Conservation (phyloP, 2,329 filamentous ascomycete species). For the Albophoma yamanashiensis region DNA sequence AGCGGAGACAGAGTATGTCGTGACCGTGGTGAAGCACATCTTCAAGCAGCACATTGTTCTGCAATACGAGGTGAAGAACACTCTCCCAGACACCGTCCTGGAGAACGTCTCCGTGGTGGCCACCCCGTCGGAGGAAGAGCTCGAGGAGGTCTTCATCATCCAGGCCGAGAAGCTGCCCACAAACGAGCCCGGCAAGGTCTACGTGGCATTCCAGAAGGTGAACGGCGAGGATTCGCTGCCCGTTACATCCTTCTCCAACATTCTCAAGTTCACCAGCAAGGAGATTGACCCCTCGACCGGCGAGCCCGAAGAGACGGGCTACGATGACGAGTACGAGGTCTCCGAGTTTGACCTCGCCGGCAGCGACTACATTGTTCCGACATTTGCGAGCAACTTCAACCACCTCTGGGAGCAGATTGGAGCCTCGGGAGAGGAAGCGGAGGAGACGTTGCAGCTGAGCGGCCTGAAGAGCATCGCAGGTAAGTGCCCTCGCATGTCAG, state of each 20-base stretch:
- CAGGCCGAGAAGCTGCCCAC: slow-evolving; percentile 72
- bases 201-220: slow-evolving; percentile 85
- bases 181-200: slow-evolving; percentile 85
- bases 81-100: slow-evolving; percentile 77
- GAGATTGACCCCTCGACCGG: slow-evolving; percentile 93
- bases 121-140: slow-evolving; percentile 66
- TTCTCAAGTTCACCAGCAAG: slow-evolving; percentile 94
- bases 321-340: slow-evolving; percentile 96
- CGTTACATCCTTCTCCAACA: slow-evolving; percentile 75
- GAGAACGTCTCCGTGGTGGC: slow-evolving; percentile 81
- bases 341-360: slow-evolving; percentile 85
- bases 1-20: slow-evolving; percentile 94
- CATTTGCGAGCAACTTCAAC: slow-evolving; percentile 90
- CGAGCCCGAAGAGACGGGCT: slow-evolving; percentile 83
- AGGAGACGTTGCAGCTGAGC: slow-evolving; percentile 81
- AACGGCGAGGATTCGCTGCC: slow-evolving; percentile 69
- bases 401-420: slow-evolving; percentile 93
- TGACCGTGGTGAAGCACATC: slow-evolving; percentile 87
- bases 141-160: slow-evolving; percentile 89
- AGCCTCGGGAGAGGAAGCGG: slow-evolving; percentile 77
- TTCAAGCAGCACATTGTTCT: slow-evolving; percentile 96
- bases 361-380: slow-evolving; percentile 87
- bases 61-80: slow-evolving; percentile 98
- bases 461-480: slow-evolving; percentile 87
- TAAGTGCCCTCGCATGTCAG: slow-evolving; percentile 33